Evolutionary conservation across 2,329 filamentous ascomycete genomes (phyloP).

Genomic region (Nemania serpens): DNA sequence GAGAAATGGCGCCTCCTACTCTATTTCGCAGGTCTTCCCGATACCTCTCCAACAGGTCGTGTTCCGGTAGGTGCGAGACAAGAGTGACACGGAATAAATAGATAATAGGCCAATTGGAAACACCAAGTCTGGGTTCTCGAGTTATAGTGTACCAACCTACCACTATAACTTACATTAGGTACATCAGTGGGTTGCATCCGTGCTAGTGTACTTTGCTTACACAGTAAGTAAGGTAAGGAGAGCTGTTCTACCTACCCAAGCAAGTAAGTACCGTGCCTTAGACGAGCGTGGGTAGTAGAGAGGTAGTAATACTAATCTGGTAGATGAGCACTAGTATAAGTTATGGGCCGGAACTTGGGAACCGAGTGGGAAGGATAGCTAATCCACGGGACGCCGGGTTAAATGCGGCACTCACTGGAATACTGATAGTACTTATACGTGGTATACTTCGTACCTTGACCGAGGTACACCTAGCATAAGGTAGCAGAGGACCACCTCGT

Average conservation of each 20-base stretch:
- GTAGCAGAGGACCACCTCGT: too few species aligned
- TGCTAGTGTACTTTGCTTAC: background rate
- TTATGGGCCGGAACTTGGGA: constrained; percentile 12
- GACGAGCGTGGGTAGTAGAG: background rate
- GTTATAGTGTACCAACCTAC: background rate
- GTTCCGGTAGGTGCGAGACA: constrained; percentile 20
- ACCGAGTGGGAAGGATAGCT: background rate
- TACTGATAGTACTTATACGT: background rate
- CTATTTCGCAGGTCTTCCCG: constrained; percentile 11
- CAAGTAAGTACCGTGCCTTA: background rate
- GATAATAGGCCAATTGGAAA: constrained; percentile 28
- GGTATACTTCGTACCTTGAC: background rate
- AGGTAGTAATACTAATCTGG: too few species aligned
- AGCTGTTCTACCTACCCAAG: background rate
- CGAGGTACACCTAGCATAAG: background rate
- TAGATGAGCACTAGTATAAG: constrained; percentile 9
- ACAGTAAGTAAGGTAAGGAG: background rate
- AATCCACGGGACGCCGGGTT: background rate
- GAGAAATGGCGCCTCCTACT: background rate
- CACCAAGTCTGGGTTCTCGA: constrained; percentile 9
- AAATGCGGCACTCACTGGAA: background rate
- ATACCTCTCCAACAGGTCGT: constrained; percentile 1
- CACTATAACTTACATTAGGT: too few species aligned
- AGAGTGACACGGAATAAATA: constrained; percentile 1
- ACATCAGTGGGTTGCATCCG: constrained; percentile 14